Conservation (phyloP, 2,329 filamentous ascomycete species). For the Sporothrix brasiliensis region DNA sequence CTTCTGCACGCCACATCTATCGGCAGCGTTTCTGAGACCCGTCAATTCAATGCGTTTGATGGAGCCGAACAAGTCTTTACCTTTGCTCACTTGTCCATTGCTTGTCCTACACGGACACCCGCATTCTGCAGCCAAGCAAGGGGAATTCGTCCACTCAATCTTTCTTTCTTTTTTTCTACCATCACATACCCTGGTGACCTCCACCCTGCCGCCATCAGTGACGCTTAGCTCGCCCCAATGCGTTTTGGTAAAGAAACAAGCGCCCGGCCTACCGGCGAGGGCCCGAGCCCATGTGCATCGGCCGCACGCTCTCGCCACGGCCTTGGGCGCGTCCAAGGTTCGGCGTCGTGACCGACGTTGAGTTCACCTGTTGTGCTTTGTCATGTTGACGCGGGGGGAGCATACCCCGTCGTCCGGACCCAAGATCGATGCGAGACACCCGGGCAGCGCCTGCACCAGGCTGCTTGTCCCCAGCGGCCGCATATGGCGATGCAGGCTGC, state of each 20-base stretch:
- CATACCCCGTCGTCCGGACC: not conserved
- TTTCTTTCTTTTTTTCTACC: not conserved
- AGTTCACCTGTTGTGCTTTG: not conserved
- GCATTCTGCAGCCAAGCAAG: not conserved
- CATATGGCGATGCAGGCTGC: not conserved
- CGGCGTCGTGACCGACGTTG: constrained; percentile 50
- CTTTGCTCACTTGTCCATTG: not conserved
- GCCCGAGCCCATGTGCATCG: constrained; percentile 29
- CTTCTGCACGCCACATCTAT: no score
- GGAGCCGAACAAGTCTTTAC: not conserved
- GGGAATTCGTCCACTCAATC: not conserved
- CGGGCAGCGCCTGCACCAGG: no score
- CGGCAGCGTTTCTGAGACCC: no score
- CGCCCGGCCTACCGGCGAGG: constrained; percentile 37
- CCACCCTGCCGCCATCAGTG: constrained; percentile 18
- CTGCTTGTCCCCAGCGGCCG: not conserved
- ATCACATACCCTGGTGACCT: not conserved
- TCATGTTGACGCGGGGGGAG: not conserved
- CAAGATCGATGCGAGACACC: not conserved
- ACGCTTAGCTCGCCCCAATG: constrained; percentile 54
- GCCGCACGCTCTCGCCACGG: constrained; percentile 25
- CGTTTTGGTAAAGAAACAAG: constrained; percentile 59
- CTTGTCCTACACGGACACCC: constrained; percentile 1
- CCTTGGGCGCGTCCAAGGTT: constrained; percentile 40
- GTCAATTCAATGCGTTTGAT: no score